These are phyloP conservation scores for Arabidopsis lyrata DNA, from an alignment of 441 rosid species.

Conservation along the genomic window DNA sequence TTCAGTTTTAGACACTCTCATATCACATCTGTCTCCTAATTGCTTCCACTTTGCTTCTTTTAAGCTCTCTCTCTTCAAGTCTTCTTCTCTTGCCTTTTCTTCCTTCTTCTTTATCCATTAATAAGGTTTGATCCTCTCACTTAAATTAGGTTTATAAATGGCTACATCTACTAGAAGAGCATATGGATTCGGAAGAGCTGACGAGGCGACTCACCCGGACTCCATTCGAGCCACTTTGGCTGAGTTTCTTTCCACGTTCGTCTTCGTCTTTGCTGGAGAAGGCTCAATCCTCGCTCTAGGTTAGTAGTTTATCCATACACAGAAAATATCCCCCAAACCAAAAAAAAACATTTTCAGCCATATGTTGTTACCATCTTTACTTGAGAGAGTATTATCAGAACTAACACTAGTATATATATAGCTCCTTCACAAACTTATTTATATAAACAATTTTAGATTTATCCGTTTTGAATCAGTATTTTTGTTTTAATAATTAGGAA, in stretches of 20 bases:
- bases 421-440: background rate
- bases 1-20: constrained; percentile 39
- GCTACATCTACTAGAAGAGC: constrained; percentile 54
- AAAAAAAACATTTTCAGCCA: background rate
- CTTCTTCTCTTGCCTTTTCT: constrained; percentile 4
- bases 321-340: background rate
- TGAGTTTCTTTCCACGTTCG: constrained; percentile 73
- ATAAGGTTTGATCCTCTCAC: background rate
- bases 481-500: background rate
- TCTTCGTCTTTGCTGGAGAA: constrained; percentile 84
- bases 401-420: background rate
- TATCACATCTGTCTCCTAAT: constrained; percentile 58
- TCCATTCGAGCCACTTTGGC: constrained; percentile 74
- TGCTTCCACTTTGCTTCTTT: constrained; percentile 44
- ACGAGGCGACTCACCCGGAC: constrained; percentile 81
- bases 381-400: background rate
- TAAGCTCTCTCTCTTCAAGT: constrained; percentile 17
- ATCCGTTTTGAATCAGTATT: background rate
- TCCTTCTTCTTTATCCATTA: constrained; percentile 8
- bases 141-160: constrained; percentile 30
- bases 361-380: background rate
- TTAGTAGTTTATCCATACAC: constrained; percentile 10
- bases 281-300: constrained; percentile 84
- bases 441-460: background rate
- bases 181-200: constrained; percentile 69